Conservation (phyloP, 495 filamentous ascomycete genomes). For the Talaromyces ruber region DNA sequence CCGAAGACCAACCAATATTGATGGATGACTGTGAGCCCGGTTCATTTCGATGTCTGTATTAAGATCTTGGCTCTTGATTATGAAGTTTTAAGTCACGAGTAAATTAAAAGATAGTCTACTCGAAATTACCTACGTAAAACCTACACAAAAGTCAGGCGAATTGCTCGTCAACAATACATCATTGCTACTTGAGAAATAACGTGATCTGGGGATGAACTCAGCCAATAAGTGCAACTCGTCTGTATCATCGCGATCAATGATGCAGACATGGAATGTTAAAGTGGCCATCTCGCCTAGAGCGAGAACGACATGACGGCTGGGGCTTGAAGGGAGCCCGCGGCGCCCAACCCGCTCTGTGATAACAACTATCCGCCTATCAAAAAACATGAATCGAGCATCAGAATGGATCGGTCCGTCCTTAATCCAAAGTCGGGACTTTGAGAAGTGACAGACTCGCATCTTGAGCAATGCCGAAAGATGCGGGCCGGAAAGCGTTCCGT, state of each 20-base stretch:
- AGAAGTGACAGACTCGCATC: not conserved
- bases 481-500: not conserved
- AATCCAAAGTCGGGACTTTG: not conserved
- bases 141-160: not conserved
- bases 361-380: not conserved
- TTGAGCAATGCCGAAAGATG: not conserved
- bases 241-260: not conserved
- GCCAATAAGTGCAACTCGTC: not conserved
- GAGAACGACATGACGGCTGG: not conserved
- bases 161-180: not conserved
- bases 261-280: not conserved
- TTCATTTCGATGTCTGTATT: too few relatives aligned
- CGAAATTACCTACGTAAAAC: not conserved
- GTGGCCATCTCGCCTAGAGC: not conserved
- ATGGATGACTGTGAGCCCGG: not conserved
- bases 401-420: not conserved
- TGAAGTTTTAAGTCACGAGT: not conserved
- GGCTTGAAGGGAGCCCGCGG: not conserved
- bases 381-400: not conserved
- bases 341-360: not conserved
- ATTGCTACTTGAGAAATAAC: not conserved
- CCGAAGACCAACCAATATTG: not conserved
- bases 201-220: not conserved
- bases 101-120: not conserved
- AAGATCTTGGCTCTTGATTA: too few relatives aligned